Evolutionary conservation across 495 filamentous ascomycete genomes (phyloP).

Genomic region (Copromyces sp.): DNA sequence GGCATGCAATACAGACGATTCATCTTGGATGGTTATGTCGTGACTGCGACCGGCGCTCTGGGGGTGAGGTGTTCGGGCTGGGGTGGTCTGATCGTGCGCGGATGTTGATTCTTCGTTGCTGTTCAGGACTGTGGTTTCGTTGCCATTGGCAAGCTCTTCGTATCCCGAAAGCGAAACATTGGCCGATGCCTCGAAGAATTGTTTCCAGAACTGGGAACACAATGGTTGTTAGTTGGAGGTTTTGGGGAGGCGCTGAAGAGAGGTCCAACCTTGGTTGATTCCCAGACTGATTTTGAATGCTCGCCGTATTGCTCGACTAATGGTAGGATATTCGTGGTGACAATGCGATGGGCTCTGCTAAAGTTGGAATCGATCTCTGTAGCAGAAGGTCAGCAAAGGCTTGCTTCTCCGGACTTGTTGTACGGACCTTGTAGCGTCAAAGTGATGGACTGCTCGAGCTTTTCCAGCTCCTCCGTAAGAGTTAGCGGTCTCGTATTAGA

Average conservation of each 20-base stretch:
- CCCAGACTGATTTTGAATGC: constrained; percentile 90
- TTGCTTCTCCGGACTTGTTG: neutral
- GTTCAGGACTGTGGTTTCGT: constrained; percentile 37
- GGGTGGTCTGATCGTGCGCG: constrained; percentile 28
- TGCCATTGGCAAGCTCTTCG: constrained; percentile 59
- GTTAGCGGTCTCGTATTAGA: constrained; percentile 57
- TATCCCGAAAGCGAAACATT: constrained; percentile 97
- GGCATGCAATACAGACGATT: constrained; percentile 24
- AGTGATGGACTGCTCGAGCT: constrained; percentile 91
- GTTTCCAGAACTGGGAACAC: constrained; percentile 82
- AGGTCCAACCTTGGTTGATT: constrained; percentile 70
- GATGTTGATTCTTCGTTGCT: constrained; percentile 22
- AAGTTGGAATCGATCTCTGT: constrained; percentile 98
- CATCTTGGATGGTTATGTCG: constrained; percentile 27
- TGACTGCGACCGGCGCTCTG: constrained; percentile 25
- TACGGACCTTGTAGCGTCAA: constrained; percentile 77
- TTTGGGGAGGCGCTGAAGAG: neutral
- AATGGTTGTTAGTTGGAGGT: constrained; percentile 7
- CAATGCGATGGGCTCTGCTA: constrained; percentile 90
- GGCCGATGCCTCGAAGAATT: constrained; percentile 97
- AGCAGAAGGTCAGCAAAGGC: constrained; percentile 4
- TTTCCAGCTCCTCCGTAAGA: constrained; percentile 91
- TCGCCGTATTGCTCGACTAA: constrained; percentile 95
- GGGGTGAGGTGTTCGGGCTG: constrained; percentile 32
- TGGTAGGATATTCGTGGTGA: constrained; percentile 86